These are phyloP conservation scores for Kazachstania sp. DNA, from an alignment of 1,139 yeast genomes.

Conservation along the genomic window DNA sequence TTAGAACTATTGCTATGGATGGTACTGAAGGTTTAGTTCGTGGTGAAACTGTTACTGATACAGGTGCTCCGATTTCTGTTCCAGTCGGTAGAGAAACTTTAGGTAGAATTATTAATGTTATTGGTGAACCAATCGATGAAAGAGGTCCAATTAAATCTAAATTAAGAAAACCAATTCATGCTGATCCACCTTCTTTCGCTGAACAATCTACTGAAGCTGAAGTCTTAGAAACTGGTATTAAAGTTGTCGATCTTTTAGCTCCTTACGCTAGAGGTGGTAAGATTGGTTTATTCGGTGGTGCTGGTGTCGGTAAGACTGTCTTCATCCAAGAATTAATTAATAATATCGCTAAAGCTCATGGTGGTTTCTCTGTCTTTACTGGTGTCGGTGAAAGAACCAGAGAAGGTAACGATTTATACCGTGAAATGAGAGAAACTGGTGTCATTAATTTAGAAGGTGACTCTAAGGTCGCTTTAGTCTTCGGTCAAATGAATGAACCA, in stretches of 20 bases:
- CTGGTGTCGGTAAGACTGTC: constrained; percentile 99
- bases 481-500: constrained; percentile 99
- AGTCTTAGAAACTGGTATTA: constrained; percentile 98
- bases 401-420: constrained; percentile 99
- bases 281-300: constrained; percentile 99
- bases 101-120: constrained; percentile 97
- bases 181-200: constrained; percentile 92
- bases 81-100: constrained; percentile 99
- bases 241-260: constrained; percentile 98
- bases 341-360: constrained; percentile 99
- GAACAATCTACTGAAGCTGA: constrained; percentile 98
- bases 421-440: constrained; percentile 99
- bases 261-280: constrained; percentile 99
- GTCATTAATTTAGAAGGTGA: constrained; percentile 99
- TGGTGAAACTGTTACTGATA: constrained; percentile 86
- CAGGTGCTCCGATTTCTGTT: constrained; percentile 97
- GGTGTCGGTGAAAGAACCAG: constrained; percentile 99
- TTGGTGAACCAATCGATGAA: constrained; percentile 99
- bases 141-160: constrained; percentile 95
- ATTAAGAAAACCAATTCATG: constrained; percentile 94
- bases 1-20: constrained; percentile 99
- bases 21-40: constrained; percentile 99
- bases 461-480: constrained; percentile 97
- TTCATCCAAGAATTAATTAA: constrained; percentile 99
- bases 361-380: constrained; percentile 99